Evolutionary conservation across 2,329 filamentous ascomycete species (phyloP), one percentile per base, ranked within the genome.

Genomic region (Pyricularia sp.): DNA sequence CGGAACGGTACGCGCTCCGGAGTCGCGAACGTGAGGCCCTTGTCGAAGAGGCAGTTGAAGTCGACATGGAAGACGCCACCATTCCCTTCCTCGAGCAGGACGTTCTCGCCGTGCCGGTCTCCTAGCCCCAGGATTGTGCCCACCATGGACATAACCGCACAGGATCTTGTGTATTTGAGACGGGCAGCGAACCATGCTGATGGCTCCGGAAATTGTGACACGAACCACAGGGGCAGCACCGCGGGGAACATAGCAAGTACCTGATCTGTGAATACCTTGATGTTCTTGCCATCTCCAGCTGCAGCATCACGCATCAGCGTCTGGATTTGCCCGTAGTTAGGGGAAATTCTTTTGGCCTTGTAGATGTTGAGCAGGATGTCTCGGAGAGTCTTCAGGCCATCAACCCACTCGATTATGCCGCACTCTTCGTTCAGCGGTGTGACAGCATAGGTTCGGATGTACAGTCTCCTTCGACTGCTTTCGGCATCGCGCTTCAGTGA

Each of bases 1-100:
- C 96, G 89, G 81, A 99, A 99, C 1, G 94, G 96, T 1, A 99
- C 94, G 33, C 89, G 82, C 76, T 99, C 94, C 0, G 94, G 93
- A 75, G 96, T 96, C 68, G 92, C 88, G 73, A 99, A 97, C 0
- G 93, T 97, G 55, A 93, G 84, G 1, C 94, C 94, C 73, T 99
- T 99, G 79, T 99, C 96, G 74, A 99, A 99, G 4, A 99, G 86
- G 75, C 96, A 99, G 78, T 99, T 99, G 82, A 99, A 99, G 77
- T 99, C 94, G 60, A 99, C 96, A 76, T 99, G 94, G 76, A 99
- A 90, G 2, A 96, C 87, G 63, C 93, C 93, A 60, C 96, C 94
- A 68, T 92, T 96, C 65, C 90, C 89, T 78, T 97, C 91, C 75
- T 97, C 92, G 35, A 99, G 86, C 33, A 97, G 84, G 65, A 99